Conservation (phyloP, 108 stramenopile species). For the Nitzschia sp. region DNA sequence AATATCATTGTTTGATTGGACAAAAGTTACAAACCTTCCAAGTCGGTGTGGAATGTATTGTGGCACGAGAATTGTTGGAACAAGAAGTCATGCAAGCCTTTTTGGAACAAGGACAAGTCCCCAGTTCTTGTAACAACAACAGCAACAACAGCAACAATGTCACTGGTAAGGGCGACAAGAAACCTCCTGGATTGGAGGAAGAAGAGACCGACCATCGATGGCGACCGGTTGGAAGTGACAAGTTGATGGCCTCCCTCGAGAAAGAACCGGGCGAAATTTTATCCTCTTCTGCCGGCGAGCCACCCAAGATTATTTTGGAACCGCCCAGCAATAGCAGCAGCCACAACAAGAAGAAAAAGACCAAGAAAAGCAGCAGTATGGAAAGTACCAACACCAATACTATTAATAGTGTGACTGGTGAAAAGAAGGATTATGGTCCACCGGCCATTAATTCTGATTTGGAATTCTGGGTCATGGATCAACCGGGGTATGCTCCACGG, state of each 20-base stretch:
- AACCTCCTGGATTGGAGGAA: neutral
- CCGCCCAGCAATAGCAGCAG: no score
- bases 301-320: neutral
- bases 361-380: neutral
- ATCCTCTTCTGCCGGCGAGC: neutral
- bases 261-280: neutral
- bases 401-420: neutral
- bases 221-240: neutral
- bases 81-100: constrained; percentile 37
- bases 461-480: constrained; percentile 50
- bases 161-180: neutral
- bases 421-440: constrained; percentile 30
- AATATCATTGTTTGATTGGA: constrained; percentile 73
- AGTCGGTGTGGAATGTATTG: constrained; percentile 73
- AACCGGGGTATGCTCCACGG: constrained; percentile 30
- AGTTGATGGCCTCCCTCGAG: neutral
- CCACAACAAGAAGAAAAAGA: neutral
- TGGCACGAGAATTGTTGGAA: constrained; percentile 51
- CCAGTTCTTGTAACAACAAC: no score
- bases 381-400: neutral
- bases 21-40: constrained; percentile 89
- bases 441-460: constrained; percentile 36
- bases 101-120: constrained; percentile 30
- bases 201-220: neutral
- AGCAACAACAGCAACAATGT: no score